Conservation (phyloP, 2,329 filamentous ascomycete species). For the Metarhizium humberi region DNA sequence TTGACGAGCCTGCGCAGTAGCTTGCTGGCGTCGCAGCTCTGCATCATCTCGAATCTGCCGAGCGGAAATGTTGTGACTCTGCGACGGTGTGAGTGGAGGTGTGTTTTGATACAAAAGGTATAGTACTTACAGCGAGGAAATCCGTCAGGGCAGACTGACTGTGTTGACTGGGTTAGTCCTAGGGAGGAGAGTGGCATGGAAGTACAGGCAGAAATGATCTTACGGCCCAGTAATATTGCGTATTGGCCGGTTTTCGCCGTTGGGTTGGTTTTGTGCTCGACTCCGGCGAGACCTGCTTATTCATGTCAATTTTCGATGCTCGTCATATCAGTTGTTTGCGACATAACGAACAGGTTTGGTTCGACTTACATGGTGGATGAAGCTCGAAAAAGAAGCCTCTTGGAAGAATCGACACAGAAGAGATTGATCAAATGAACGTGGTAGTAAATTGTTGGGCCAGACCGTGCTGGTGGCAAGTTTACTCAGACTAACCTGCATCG, state of each 20-base stretch:
- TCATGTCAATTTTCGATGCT: background rate
- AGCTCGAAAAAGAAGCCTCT: background rate
- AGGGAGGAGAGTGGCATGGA: background rate
- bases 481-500: background rate
- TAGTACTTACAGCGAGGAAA: conserved; percentile 35
- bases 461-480: background rate
- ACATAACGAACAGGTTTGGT: background rate
- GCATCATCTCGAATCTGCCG: conserved; percentile 43
- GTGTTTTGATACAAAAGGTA: background rate
- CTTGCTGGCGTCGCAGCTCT: conserved; percentile 35
- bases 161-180: conserved; percentile 5
- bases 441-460: too few species aligned
- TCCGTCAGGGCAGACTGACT: conserved; percentile 45
- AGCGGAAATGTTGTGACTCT: conserved; percentile 57
- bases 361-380: conserved; percentile 1
- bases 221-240: conserved; percentile 31
- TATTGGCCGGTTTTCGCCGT: conserved; percentile 11
- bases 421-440: too few species aligned
- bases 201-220: conserved; percentile 8
- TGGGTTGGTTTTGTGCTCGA: conserved; percentile 8
- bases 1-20: conserved; percentile 13
- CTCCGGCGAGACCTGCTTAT: conserved; percentile 7
- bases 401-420: background rate
- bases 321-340: background rate
- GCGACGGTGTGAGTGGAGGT: background rate